Percentiles rank a stretch among this genome's conserved stretches.
These are phyloP conservation scores for Cucurbita moschata DNA, from an alignment of 306 rosid species.

Conservation along the genomic window DNA sequence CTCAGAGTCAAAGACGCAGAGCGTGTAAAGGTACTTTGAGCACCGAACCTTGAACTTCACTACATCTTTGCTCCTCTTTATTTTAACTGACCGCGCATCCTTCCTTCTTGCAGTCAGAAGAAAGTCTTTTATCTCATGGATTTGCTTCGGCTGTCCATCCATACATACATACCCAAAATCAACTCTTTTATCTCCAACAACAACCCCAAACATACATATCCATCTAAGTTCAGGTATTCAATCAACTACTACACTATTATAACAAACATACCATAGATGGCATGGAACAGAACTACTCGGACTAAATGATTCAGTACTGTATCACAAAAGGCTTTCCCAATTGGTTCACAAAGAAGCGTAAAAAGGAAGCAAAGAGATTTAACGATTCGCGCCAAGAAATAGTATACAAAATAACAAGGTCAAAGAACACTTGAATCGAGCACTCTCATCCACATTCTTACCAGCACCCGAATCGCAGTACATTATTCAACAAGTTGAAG, in stretches of 20 bases:
- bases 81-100: conserved; percentile 74
- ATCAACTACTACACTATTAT: not conserved
- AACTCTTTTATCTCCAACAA: too few species aligned
- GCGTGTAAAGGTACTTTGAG: conserved; percentile 87
- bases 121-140: conserved; percentile 83
- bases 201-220: not conserved
- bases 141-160: conserved; percentile 63
- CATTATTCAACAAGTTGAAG: not conserved
- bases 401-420: not conserved
- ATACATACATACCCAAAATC: too few species aligned
- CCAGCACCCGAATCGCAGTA: not conserved
- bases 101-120: conserved; percentile 83
- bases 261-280: not conserved
- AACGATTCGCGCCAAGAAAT: not conserved
- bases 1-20: conserved; percentile 60
- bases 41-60: conserved; percentile 88
- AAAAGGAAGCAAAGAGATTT: not conserved
- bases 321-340: not conserved
- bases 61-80: conserved; percentile 65
- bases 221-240: not conserved
- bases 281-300: not conserved
- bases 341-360: too few species aligned
- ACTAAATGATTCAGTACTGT: not conserved
- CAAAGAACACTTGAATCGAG: not conserved
- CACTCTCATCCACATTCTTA: not conserved